Percentiles rank a stretch among this genome's conserved stretches.
These are phyloP conservation scores for Dactylellina drechsleri DNA, from an alignment of 2,329 filamentous ascomycete species.

Conservation along the genomic window DNA sequence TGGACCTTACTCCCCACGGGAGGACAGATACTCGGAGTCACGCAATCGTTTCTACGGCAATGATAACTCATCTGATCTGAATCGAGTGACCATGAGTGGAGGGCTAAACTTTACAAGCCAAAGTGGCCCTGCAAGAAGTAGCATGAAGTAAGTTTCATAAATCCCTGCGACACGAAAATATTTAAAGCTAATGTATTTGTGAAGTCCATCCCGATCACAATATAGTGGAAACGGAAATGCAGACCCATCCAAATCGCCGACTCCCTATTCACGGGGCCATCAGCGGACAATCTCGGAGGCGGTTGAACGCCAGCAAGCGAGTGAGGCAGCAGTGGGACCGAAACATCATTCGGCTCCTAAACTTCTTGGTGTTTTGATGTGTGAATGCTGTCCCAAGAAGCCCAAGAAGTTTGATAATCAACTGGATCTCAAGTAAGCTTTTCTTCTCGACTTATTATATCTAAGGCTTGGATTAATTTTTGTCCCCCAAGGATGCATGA, in stretches of 20 bases:
- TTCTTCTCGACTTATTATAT: not conserved
- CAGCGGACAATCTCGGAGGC: constrained; percentile 52
- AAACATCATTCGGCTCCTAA: constrained; percentile 67
- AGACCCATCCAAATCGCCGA: constrained; percentile 41
- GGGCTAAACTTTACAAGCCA: constrained; percentile 49
- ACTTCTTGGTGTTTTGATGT: constrained; percentile 74
- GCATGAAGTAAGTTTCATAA: constrained; percentile 25
- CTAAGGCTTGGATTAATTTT: constrained; percentile 55
- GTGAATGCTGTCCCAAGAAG: constrained; percentile 96
- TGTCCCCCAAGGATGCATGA: constrained; percentile 75
- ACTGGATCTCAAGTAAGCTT: constrained; percentile 81
- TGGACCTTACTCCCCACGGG: constrained; percentile 46
- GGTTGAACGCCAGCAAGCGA: constrained; percentile 43
- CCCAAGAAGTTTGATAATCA: constrained; percentile 91
- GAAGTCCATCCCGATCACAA: constrained; percentile 19
- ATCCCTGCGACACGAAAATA: not conserved
- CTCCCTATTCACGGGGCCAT: constrained; percentile 44
- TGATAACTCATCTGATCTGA: constrained; percentile 40
- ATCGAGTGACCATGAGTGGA: constrained; percentile 47
- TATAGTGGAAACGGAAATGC: constrained; percentile 25
- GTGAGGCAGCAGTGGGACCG: constrained; percentile 55
- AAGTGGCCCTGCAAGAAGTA: constrained; percentile 47
- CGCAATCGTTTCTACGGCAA: constrained; percentile 38
- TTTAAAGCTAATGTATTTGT: too few species aligned
- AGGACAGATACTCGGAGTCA: constrained; percentile 43